phyloP scores from a whole-genome alignment of 2,329 filamentous ascomycete genomes.

The Trichoderma aggressivum region DNA sequence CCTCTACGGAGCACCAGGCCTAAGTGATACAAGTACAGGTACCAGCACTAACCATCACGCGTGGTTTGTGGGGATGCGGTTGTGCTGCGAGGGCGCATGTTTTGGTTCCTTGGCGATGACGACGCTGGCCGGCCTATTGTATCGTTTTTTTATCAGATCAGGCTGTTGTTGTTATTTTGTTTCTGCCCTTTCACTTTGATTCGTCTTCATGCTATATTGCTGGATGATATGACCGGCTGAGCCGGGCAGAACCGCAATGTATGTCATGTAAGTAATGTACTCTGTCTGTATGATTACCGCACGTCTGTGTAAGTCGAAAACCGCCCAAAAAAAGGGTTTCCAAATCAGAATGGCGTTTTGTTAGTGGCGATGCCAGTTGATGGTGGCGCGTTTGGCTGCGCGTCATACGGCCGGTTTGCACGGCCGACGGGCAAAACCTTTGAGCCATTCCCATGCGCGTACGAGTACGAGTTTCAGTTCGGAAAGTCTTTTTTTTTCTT shows the following conservation, averaged over 20 bases:
- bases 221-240: neutral
- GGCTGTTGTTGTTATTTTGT: neutral
- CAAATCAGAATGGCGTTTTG: neutral
- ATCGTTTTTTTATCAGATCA: neutral
- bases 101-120: neutral
- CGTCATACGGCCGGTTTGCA: neutral
- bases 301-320: neutral
- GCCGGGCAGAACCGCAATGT: neutral
- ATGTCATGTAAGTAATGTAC: neutral
- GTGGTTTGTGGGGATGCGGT: constrained; percentile 4
- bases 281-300: neutral
- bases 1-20: neutral
- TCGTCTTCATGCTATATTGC: neutral
- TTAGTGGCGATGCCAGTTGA: constrained; percentile 3
- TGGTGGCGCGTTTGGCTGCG: neutral
- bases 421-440: constrained; percentile 7
- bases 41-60: neutral
- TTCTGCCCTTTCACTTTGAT: neutral
- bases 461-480: neutral
- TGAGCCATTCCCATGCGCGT: neutral
- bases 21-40: neutral
- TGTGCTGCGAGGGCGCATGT: neutral
- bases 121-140: neutral
- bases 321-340: neutral
- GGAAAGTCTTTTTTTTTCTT: neutral